These are phyloP conservation scores for Pyrus communis DNA, from an alignment of 306 rosid genomes.

Conservation along the genomic window DNA sequence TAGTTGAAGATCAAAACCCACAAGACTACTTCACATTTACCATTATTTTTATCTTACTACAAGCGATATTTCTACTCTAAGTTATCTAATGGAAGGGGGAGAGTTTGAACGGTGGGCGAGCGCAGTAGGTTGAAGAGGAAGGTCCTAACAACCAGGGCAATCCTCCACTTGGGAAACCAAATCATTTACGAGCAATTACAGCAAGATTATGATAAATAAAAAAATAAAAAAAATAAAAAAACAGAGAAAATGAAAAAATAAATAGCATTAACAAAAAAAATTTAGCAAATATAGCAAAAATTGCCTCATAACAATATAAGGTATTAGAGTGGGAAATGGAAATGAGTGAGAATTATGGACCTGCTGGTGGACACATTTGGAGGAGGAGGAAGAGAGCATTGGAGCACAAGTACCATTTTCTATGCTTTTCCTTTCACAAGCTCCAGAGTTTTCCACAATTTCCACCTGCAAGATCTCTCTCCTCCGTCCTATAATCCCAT, in stretches of 20 bases:
- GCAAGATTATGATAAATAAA: neutral
- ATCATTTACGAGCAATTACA: neutral
- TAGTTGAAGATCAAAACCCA: neutral
- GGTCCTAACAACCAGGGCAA: too few species aligned
- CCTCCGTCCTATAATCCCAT: neutral
- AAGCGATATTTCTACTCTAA: too few species aligned
- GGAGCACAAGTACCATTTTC: constrained; percentile 54
- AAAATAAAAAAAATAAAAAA: neutral
- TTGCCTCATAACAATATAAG: neutral
- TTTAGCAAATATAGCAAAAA: neutral
- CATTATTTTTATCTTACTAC: neutral
- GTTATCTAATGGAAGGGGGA: too few species aligned
- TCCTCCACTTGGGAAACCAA: neutral
- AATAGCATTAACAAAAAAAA: neutral
- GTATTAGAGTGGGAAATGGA: neutral
- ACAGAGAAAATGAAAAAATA: neutral
- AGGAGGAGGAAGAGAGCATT: constrained; percentile 43
- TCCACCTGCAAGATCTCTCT: neutral
- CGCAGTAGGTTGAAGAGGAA: too few species aligned
- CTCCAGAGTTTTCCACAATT: neutral
- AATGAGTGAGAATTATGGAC: constrained; percentile 16
- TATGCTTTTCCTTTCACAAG: constrained; percentile 6
- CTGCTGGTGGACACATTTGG: constrained; percentile 20
- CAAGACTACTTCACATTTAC: neutral
- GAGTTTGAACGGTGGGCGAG: too few species aligned